Evolutionary conservation across 306 rosid species (phyloP), one percentile per base, ranked within the genome.

Genomic region (Sicyos edulis): DNA sequence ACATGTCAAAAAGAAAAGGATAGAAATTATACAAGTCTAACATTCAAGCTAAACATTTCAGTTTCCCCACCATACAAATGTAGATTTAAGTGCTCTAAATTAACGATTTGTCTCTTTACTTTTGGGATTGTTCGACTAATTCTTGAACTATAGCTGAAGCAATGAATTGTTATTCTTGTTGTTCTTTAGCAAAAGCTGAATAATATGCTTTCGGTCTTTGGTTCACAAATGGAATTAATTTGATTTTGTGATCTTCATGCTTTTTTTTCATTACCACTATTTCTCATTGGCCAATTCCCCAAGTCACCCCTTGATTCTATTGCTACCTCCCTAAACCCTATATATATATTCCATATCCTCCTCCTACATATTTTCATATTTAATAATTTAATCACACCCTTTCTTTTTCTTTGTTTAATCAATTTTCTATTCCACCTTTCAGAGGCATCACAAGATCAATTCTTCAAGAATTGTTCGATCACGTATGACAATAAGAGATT

Each of bases 301-400:
- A 84, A 82, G 88, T 84, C 76, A 80, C 69, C 81, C 65, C 54
- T 21, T 80, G 79, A 80, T 84, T 85, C 81, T 8, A 24, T 49
- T 66, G 66, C 50, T 47, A 16, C 54, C 11, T 21, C 34, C 44
- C 42, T 59, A 26, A 13, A 40, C 20, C 32, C 47, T 42, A 42
- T 42, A 42, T 42, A 42, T 61, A 61, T 61, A 32, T 32, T 32
- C 8, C 15, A 59, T 13, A 59, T 59, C 65, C 16, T 59, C 44
- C 3, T 15, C 49, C 68, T 7, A 29, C 3, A 7, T 61, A 3
- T 40, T 61, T 40, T 61, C 22, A 7, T 61, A 3, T 3, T 29
- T 15, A 45, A 59, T 61, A 0, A 29, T 19, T 1, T 7, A 14
- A 60, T 1, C 65, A 60, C 21, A 42, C 5, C 9, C 11, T 32